Conservation (phyloP, 345 rosid genomes). For the Populus ilicifolia region DNA sequence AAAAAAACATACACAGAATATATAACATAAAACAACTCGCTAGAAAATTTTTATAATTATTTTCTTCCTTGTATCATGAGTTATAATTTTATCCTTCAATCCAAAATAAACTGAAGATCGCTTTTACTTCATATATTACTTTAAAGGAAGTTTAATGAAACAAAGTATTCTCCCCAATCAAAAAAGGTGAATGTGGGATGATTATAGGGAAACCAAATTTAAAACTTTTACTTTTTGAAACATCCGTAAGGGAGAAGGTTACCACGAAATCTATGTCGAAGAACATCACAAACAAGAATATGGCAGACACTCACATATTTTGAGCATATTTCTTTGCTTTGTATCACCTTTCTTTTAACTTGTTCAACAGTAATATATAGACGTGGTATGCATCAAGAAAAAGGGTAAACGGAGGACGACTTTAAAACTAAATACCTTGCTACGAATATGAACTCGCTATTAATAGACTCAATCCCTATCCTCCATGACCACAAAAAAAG, state of each 20-base stretch:
- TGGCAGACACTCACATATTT: not conserved
- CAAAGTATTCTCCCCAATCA: conserved; percentile 14
- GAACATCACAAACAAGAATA: too few relatives aligned
- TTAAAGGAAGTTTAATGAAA: not conserved
- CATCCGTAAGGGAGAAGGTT: conserved; percentile 7
- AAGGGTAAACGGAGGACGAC: not conserved
- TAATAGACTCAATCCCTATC: not conserved
- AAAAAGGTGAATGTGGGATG: conserved; percentile 14
- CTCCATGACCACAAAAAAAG: not conserved
- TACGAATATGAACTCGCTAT: not conserved
- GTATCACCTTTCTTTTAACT: not conserved
- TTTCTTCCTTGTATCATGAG: not conserved
- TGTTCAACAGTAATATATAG: not conserved
- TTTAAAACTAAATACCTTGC: not conserved
- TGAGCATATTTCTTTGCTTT: not conserved
- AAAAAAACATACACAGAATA: not conserved
- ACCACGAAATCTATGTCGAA: not conserved
- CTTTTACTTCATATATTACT: conserved; percentile 1
- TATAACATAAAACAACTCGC: not conserved
- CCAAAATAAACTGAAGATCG: not conserved
- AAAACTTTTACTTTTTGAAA: conserved; percentile 18
- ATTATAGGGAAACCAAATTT: conserved; percentile 6
- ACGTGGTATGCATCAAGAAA: not conserved
- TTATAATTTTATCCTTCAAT: not conserved
- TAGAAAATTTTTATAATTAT: not conserved